Evolutionary conservation across 495 filamentous ascomycete genomes (phyloP), one percentile per base, ranked within the genome.

Genomic region (Daldinia caldariorum): DNA sequence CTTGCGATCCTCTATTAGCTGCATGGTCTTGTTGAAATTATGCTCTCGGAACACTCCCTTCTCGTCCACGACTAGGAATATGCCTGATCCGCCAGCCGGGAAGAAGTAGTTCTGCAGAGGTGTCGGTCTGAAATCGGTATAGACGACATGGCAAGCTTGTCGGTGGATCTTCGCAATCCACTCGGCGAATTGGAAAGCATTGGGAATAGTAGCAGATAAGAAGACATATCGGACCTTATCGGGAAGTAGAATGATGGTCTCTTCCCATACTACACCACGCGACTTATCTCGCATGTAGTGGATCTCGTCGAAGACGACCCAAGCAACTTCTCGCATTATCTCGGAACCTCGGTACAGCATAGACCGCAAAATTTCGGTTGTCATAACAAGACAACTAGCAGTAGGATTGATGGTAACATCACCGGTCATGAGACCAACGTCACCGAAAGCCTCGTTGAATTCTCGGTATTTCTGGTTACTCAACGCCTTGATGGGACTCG

Each of bases 391-490:
- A 79, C 95, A 98, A 41, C 93, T 97, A 45, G 95, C 95, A 2
- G 95, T 97, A 38, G 96, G 96, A 74, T 99, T 99, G 81, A 98
- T 99, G 31, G 95, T 99, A 63, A 96, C 96, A 86, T 99, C 95
- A 72, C 95, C 95, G 3, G 95, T 99, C 95, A 99, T 99, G 66
- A 99, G 83, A 38, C 95, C 95, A 61, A 97, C 95, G 78, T 99
- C 95, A 43, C 94, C 94, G 81, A 99, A 99, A 58, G 97, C 94
- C 37, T 91, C 93, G 39, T 87, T 86, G 79, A 99, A 99, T 78
- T 99, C 95, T 82, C 95, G 86, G 78, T 97, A 99, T 72, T 99
- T 99, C 78, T 99, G 95, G 76, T 99, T 99, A 77, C 94, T 97
- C 76, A 99, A 83, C 22, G 95, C 95, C 79, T 99, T 99, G 82